These are phyloP conservation scores for Arthrobotrys sinensis DNA, from an alignment of 2,329 filamentous ascomycete genomes.

Conservation along the genomic window DNA sequence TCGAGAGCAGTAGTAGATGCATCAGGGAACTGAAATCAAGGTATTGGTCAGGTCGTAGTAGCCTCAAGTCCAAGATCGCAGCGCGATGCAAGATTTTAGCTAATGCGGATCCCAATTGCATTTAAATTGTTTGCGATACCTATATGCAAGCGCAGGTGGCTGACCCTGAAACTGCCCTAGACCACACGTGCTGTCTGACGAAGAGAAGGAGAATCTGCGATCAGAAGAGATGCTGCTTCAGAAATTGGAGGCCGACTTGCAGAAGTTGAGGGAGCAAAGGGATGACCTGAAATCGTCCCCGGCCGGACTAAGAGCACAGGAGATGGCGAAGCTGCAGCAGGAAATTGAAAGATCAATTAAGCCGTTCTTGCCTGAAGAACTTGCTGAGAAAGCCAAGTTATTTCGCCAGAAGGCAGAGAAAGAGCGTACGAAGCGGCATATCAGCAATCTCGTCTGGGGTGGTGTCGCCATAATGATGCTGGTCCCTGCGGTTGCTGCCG, in stretches of 20 bases:
- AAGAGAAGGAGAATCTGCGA: slow-evolving; percentile 51
- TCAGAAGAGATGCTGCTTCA: slow-evolving; percentile 49
- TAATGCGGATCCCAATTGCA: slow-evolving; percentile 18
- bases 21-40: slow-evolving; percentile 42
- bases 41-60: slow-evolving; percentile 20
- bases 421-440: slow-evolving; percentile 15
- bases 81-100: slow-evolving; percentile 19
- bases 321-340: slow-evolving; percentile 52
- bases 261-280: slow-evolving; percentile 48
- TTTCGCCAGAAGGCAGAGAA: slow-evolving; percentile 30
- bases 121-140: slow-evolving; percentile 45
- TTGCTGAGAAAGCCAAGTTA: slow-evolving; percentile 34
- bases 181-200: slow-evolving; percentile 51
- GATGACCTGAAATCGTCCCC: slow-evolving; percentile 35
- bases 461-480: slow-evolving; percentile 58
- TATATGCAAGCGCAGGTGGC: slow-evolving; percentile 60
- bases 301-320: slow-evolving; percentile 51
- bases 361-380: slow-evolving; percentile 36
- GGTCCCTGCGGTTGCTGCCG: slow-evolving; percentile 48
- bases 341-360: slow-evolving; percentile 48
- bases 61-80: too few relatives aligned
- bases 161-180: slow-evolving; percentile 56
- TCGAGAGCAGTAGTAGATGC: slow-evolving; percentile 46
- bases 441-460: slow-evolving; percentile 31
- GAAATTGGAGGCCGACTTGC: slow-evolving; percentile 41